Evolutionary conservation across 345 rosid species (phyloP), one percentile per base, ranked within the genome.

Genomic region (Excoecaria agallocha): DNA sequence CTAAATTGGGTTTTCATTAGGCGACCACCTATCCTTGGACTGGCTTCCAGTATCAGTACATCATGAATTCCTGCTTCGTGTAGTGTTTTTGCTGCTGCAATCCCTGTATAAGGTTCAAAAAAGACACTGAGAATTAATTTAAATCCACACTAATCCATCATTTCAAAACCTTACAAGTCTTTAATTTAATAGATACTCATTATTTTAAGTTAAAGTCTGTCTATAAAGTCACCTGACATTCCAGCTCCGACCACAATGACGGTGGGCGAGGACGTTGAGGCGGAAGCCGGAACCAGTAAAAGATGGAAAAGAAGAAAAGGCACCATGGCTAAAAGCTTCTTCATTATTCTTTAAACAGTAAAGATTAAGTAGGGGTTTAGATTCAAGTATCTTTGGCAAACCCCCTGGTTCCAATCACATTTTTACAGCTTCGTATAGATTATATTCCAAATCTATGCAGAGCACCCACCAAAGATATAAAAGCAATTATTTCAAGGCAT

Each of bases 241-340:
- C 82, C 85, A 3, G 82, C 82, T 25, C 85, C 85, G 7, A 82
- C 39, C 58, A 82, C 56, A 64, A 82, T 76, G 61, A 73, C 78
- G 4, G 82, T 45, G 15, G 77, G 75, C 1, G 72, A 24, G 4
- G 73, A 49, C 0, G 76, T n/a, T 0, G 76, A 16, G 4, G 70
- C 57, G 0, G 83, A 3, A 4, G 67, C 50, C 8, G 38, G 16
- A 4, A 45, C 20, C 3, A 65, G 6, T 30, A 57, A 59, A n/a
- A 54, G 13, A n/a, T 57, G 56, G 55, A 63, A 41, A 13, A 45
- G 39, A 25, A 76, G 63, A 37, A 70, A n/a, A 75, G 62, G 4
- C 13, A 43, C 16, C 69, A 20, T 46, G 5, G 15, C 72, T n/a
- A 37, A 57, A 59, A 25, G n/a, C 43, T 22, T 25, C 46, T 3